Conservation (phyloP, 495 filamentous ascomycete species). For the Aspergillus cavernicola region DNA sequence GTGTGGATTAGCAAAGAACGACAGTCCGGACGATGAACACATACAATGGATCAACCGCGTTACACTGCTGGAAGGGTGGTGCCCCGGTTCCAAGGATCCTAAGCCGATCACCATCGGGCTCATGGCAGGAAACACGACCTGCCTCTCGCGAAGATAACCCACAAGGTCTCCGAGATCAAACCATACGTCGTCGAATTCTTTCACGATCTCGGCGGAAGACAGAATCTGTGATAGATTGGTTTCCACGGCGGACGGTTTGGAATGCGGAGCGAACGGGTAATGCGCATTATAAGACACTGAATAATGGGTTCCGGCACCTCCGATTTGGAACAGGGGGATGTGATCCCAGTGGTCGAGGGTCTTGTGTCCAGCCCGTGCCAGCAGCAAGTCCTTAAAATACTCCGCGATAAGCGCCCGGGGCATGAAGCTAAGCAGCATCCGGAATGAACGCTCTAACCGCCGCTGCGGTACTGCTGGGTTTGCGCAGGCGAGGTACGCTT, state of each 20-base stretch:
- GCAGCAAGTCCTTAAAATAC: slow-evolving; percentile 36
- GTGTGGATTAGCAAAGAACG: neutral
- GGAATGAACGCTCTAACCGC: slow-evolving; percentile 56
- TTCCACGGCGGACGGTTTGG: slow-evolving; percentile 21
- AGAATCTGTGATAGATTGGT: slow-evolving; percentile 25
- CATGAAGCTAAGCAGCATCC: slow-evolving; percentile 58
- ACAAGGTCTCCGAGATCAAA: slow-evolving; percentile 72
- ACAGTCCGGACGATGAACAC: neutral
- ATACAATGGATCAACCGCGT: slow-evolving; percentile 22
- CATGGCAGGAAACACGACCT: slow-evolving; percentile 16
- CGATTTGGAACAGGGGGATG: slow-evolving; percentile 60
- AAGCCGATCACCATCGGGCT: neutral
- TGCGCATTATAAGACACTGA: slow-evolving; percentile 23
- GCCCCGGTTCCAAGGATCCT: neutral
- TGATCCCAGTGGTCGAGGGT: slow-evolving; percentile 51
- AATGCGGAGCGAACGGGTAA: slow-evolving; percentile 16
- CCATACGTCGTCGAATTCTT: slow-evolving; percentile 64
- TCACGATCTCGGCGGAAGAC: slow-evolving; percentile 13
- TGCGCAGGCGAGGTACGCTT: slow-evolving; percentile 52
- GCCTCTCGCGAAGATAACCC: slow-evolving; percentile 49
- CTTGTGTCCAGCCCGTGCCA: slow-evolving; percentile 18
- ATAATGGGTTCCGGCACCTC: slow-evolving; percentile 65
- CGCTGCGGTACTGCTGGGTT: slow-evolving; percentile 47
- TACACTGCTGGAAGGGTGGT: neutral
- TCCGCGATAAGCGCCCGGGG: slow-evolving; percentile 44